Base-by-base conservation (phyloP, 257 asterid genomes). In the Buddleja alternifolia region DNA sequence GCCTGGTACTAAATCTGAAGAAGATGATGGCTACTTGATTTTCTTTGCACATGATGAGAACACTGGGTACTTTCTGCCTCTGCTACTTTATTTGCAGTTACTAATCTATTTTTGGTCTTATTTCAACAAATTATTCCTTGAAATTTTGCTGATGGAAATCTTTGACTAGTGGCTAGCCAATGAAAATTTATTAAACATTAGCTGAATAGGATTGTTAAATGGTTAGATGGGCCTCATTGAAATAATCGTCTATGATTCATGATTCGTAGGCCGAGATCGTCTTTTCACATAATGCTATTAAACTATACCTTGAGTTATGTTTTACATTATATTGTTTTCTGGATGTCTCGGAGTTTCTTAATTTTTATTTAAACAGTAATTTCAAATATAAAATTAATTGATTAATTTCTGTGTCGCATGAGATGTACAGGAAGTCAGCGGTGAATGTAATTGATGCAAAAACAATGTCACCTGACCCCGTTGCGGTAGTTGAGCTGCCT, bases 21-120 rank as follows among this genome's bases (percentile, higher is more conserved):
- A 94, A 84, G 99, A 94, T 14, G 95, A 89, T 77, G 99, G 99
- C 73, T 91, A 91, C 90, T 83, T 94, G 86, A 94, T 94, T 71
- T 87, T 84, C 96, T 94, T 94, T 55, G 85, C 52, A 24, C 95
- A 91, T 70, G 92, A 94, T 71, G 99, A 88, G 81, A 83, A 77
- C 57, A 86, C 96, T 0, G 97, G 97, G 97, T 94, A 94, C 59
- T 75, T 72, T 71, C 60, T 50, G 16, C 66, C 55, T 47, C 9
- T 17, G 8, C 39, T 32, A n/a, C 24, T 12, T 44, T 14, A 4
- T 24, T 24, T 61, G 2, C 11, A 21, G 24, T 24, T 42, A 2
- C 34, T 39, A 19, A 1, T 54, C 19, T 67, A n/a, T 12, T 42
- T 46, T 32, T 55, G 39, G 51, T 25, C 44, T 45, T 45, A 15